These are phyloP conservation scores for Trichoderma brevicompactum DNA, from an alignment of 2,329 filamentous ascomycete genomes.

Conservation along the genomic window DNA sequence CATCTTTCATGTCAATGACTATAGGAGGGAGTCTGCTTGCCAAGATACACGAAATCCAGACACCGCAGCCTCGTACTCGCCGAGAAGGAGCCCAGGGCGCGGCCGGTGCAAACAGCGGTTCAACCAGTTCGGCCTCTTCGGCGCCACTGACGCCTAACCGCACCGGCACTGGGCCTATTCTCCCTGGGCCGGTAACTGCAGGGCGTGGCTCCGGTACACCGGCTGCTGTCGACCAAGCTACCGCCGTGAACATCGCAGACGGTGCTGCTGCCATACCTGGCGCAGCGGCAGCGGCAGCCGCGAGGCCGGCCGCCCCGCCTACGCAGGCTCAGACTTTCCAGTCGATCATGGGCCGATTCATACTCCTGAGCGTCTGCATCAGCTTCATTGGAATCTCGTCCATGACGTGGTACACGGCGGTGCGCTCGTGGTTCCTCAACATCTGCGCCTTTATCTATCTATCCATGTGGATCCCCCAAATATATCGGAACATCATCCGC, in stretches of 20 bases:
- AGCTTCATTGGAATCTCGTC: constrained; percentile 64
- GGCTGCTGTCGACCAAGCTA: constrained; percentile 66
- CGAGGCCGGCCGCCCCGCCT: constrained; percentile 36
- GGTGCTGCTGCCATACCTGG: constrained; percentile 45
- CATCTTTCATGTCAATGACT: constrained; percentile 59
- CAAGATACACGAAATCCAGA: constrained; percentile 64
- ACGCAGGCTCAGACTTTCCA: constrained; percentile 51
- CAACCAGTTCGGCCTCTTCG: constrained; percentile 34
- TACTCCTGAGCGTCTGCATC: constrained; percentile 59
- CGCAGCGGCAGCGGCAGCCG: constrained; percentile 32
- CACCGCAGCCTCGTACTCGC: constrained; percentile 58
- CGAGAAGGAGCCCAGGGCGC: constrained; percentile 42
- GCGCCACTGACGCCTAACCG: constrained; percentile 37
- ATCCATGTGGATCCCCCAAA: constrained; percentile 91
- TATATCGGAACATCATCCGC: constrained; percentile 84
- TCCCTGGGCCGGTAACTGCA: constrained; percentile 50
- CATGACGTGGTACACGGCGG: constrained; percentile 60
- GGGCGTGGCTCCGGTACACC: constrained; percentile 32
- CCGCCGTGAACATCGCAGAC: constrained; percentile 49
- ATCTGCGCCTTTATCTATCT: constrained; percentile 74
- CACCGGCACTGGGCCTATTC: constrained; percentile 38
- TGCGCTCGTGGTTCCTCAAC: constrained; percentile 64
- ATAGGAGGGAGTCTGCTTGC: constrained; percentile 62
- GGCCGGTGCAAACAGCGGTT: constrained; percentile 33
- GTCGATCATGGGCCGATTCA: constrained; percentile 60